Evolutionary conservation across 345 rosid species (phyloP).

Genomic region (Lumnitzera littorea): DNA sequence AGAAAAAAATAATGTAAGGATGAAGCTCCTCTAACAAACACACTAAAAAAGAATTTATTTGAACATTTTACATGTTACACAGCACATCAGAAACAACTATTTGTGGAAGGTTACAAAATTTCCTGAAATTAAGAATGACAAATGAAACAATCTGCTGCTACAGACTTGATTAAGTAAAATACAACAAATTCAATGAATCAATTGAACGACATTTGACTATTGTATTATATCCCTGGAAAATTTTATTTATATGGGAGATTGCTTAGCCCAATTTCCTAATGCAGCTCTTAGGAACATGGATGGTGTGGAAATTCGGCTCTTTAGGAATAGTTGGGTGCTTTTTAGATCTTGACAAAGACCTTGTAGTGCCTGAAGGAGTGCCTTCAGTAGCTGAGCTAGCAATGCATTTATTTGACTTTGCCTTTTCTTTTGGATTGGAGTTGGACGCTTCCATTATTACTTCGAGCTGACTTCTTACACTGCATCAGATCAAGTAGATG

Average conservation of each 20-base stretch:
- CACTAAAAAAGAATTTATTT: too few species aligned
- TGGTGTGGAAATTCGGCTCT: conserved; percentile 54
- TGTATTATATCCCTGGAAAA: background rate
- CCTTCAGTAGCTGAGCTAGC: conserved; percentile 20
- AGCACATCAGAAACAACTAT: too few species aligned
- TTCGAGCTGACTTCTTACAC: background rate
- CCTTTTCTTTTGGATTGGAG: conserved; percentile 20
- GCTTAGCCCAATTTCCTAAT: conserved; percentile 26
- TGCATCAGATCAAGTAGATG: too few species aligned
- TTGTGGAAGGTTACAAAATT: conserved; percentile 7
- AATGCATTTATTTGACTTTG: conserved; percentile 12
- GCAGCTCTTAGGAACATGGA: conserved; percentile 71
- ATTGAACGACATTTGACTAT: conserved; percentile 19
- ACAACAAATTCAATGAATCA: conserved; percentile 28
- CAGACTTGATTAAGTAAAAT: conserved; percentile 2
- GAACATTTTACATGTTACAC: too few species aligned
- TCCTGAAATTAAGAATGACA: background rate
- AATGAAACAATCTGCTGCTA: background rate
- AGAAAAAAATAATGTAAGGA: too few species aligned
- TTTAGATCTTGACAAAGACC: conserved; percentile 27
- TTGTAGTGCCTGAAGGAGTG: conserved; percentile 20
- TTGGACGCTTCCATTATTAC: conserved; percentile 23
- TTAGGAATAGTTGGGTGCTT: conserved; percentile 41
- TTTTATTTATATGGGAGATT: background rate
- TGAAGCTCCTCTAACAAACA: too few species aligned